Conservation (phyloP, 345 rosid species). For the Turnera subulata region DNA sequence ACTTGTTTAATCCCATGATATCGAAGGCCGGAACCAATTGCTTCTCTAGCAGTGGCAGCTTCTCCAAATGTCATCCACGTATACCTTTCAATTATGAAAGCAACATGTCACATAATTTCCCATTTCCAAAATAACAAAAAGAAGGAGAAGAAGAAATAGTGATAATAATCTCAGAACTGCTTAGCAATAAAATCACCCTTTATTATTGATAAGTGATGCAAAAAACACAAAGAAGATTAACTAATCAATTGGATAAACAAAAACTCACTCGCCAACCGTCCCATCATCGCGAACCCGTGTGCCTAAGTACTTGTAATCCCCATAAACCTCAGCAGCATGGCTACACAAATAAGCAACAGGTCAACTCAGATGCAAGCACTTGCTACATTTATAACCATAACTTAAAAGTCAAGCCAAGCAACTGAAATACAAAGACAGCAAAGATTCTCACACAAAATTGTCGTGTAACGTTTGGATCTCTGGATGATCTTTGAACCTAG, state of each 20-base stretch:
- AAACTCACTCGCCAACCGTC: slow-evolving; percentile 77
- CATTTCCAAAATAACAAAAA: too few species aligned
- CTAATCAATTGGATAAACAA: not conserved
- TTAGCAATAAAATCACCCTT: too few species aligned
- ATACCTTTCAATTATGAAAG: slow-evolving; percentile 41
- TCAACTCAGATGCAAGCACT: too few species aligned
- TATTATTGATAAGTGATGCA: too few species aligned
- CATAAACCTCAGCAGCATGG: slow-evolving; percentile 53
- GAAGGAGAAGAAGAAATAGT: too few species aligned
- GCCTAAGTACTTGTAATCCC: slow-evolving; percentile 73
- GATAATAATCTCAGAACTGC: not conserved
- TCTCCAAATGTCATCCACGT: slow-evolving; percentile 92
- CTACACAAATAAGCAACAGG: slow-evolving; percentile 23
- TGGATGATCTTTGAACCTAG: slow-evolving; percentile 66
- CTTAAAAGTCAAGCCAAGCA: not conserved
- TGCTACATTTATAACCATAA: too few species aligned
- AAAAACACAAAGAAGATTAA: not conserved
- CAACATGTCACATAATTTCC: too few species aligned
- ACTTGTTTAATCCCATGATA: slow-evolving; percentile 55
- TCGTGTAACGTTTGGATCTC: slow-evolving; percentile 77
- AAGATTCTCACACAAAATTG: slow-evolving; percentile 58
- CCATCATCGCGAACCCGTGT: slow-evolving; percentile 65
- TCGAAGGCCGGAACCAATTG: slow-evolving; percentile 79
- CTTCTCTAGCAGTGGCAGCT: slow-evolving; percentile 62
- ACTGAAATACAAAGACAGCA: not conserved